Percentiles rank a stretch among this genome's conserved stretches.
Conservation (phyloP, 306 rosid genomes). For the Medicago arabica region DNA sequence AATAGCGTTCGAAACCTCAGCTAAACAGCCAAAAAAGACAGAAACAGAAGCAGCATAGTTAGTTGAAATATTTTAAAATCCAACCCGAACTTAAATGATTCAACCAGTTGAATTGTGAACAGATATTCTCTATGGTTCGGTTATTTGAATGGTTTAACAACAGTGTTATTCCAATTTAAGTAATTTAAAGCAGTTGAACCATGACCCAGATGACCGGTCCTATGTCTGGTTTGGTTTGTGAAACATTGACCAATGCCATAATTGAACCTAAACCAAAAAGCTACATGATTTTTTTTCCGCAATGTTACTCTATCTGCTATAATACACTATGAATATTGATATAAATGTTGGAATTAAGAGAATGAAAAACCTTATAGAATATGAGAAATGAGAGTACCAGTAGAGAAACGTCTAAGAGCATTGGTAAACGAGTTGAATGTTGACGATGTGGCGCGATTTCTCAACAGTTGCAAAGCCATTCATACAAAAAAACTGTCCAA, state of each 20-base stretch:
- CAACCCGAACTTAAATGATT: background rate
- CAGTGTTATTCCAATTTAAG: background rate
- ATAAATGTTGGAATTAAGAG: background rate
- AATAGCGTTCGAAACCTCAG: constrained; percentile 41
- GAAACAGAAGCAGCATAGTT: background rate
- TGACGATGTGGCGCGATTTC: constrained; percentile 34
- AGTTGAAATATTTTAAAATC: background rate
- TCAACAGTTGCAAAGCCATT: constrained; percentile 36
- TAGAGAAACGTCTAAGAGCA: constrained; percentile 34
- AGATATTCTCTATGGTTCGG: background rate
- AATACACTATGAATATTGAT: background rate
- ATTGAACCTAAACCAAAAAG: background rate
- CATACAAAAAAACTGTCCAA: background rate
- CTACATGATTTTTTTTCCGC: background rate
- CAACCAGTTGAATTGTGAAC: too few relatives aligned
- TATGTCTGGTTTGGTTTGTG: background rate
- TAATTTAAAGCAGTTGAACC: background rate
- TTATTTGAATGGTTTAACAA: background rate
- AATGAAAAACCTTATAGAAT: background rate
- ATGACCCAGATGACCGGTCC: background rate
- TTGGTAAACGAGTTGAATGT: constrained; percentile 27
- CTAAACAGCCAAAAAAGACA: constrained; percentile 12
- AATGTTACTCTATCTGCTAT: background rate
- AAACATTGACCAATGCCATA: background rate
- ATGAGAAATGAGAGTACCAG: constrained; percentile 33